A percentile compares a stretch with the other conserved stretches of the same genome.
Conservation (phyloP, 129 eudicot genomes). For the Flaveria brownii region DNA sequence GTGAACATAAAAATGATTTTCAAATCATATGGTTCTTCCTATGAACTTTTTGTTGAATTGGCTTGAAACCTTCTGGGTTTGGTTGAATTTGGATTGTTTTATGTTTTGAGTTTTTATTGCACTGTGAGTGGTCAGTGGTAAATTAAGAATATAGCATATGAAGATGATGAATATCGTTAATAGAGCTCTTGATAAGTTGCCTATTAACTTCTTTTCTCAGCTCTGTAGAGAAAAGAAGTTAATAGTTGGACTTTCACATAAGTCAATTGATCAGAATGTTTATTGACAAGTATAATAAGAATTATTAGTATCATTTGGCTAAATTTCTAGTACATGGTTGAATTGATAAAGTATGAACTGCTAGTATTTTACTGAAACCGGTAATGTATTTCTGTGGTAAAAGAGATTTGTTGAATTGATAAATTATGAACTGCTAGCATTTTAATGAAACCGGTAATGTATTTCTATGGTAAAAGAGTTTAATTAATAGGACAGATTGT, state of each 20-base stretch:
- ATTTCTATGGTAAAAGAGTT: neutral
- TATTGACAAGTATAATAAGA: neutral
- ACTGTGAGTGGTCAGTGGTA: no score
- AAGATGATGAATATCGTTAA: no score
- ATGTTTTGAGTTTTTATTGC: no score
- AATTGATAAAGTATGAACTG: conserved; percentile 4
- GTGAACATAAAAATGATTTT: no score
- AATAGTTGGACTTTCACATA: neutral
- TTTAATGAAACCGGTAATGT: neutral
- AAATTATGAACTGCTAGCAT: neutral
- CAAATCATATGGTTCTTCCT: no score
- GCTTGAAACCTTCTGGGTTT: no score
- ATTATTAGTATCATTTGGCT: neutral
- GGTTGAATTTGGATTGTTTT: no score
- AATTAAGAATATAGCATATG: no score
- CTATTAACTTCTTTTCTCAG: neutral
- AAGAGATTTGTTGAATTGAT: conserved; percentile 4
- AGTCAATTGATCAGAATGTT: conserved; percentile 9
- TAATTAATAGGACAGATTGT: conserved; percentile 12
- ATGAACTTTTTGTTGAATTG: no score
- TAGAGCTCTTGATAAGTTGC: neutral
- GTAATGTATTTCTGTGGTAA: neutral
- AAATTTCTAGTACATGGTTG: conserved; percentile 10
- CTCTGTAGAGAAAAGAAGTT: no score
- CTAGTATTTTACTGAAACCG: neutral